Evolutionary conservation across 1,284 basidiomycete species (phyloP).

Genomic region (Singerocomus rubriflavus): DNA sequence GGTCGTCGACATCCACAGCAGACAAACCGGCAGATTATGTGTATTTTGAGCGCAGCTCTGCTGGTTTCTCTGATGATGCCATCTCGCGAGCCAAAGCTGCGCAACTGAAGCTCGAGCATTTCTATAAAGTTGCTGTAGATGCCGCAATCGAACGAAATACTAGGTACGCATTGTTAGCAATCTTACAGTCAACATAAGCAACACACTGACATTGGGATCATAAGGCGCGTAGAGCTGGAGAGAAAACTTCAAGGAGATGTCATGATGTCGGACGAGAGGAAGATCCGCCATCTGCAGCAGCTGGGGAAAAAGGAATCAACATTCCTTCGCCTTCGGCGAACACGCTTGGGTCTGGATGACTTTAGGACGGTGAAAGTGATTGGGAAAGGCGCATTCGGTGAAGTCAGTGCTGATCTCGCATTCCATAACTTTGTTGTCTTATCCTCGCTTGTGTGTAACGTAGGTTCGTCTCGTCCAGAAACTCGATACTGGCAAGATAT

Average conservation of each 20-base stretch:
- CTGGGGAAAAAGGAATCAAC: conserved; percentile 84
- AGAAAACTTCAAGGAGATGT: conserved; percentile 67
- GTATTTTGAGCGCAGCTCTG: conserved; percentile 77
- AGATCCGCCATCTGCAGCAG: conserved; percentile 75
- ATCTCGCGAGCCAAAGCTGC: conserved; percentile 82
- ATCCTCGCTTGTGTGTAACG: conserved; percentile 50
- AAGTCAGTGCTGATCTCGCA: conserved; percentile 44
- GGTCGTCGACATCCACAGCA: conserved; percentile 26
- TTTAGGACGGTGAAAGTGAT: conserved; percentile 94
- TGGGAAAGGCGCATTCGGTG: conserved; percentile 93
- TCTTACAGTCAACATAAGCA: background rate
- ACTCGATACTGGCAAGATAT: conserved; percentile 95
- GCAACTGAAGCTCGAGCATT: conserved; percentile 88
- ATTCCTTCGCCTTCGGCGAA: conserved; percentile 75
- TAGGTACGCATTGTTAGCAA: conserved; percentile 47
- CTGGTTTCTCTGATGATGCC: conserved; percentile 71
- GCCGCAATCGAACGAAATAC: conserved; percentile 87
- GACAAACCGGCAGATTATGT: conserved; percentile 61
- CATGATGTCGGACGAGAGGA: conserved; percentile 70
- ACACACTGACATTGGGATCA: conserved; percentile 6
- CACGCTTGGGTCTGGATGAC: conserved; percentile 84
- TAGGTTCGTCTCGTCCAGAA: conserved; percentile 96
- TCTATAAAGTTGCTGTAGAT: conserved; percentile 90
- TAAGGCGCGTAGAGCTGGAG: conserved; percentile 83
- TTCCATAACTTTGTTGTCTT: conserved; percentile 36